phyloP scores from a whole-genome alignment of 2,329 filamentous ascomycete species.

The Microascus cirrosus region DNA sequence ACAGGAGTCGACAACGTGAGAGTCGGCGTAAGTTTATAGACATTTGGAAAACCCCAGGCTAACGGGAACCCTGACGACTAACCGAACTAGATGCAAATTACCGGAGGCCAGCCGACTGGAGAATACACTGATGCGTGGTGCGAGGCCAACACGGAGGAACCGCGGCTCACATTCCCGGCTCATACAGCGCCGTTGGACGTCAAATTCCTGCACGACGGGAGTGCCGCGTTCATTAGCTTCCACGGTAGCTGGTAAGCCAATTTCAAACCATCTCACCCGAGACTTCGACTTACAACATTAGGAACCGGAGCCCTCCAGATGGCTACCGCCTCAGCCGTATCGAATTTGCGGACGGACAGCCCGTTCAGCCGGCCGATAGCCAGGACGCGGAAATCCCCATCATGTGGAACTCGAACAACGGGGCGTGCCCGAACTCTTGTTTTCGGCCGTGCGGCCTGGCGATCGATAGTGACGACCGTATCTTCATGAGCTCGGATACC shows the following conservation, averaged over 20 bases:
- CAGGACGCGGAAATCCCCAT: constrained; percentile 31
- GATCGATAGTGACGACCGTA: constrained; percentile 24
- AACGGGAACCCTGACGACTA: too few relatives aligned
- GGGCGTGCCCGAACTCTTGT: constrained; percentile 32
- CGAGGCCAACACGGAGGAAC: constrained; percentile 37
- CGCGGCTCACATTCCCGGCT: constrained; percentile 47
- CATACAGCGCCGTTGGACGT: constrained; percentile 58
- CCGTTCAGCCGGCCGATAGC: constrained; percentile 19
- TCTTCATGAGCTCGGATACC: constrained; percentile 41
- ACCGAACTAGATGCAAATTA: background rate
- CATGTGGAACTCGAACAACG: constrained; percentile 34
- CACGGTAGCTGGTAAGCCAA: constrained; percentile 45
- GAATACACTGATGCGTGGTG: background rate
- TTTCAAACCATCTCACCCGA: background rate
- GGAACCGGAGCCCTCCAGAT: constrained; percentile 19
- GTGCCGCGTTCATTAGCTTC: constrained; percentile 48
- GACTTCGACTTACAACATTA: constrained; percentile 3
- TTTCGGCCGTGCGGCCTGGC: constrained; percentile 41
- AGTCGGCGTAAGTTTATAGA: background rate
- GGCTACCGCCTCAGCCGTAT: constrained; percentile 28
- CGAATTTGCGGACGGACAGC: constrained; percentile 22
- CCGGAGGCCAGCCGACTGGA: background rate
- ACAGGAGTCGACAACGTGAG: background rate
- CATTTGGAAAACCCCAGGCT: background rate
- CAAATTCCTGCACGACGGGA: constrained; percentile 43